phyloP scores from a whole-genome alignment of 2,329 filamentous ascomycete genomes.

The Ascomycota sp. region DNA sequence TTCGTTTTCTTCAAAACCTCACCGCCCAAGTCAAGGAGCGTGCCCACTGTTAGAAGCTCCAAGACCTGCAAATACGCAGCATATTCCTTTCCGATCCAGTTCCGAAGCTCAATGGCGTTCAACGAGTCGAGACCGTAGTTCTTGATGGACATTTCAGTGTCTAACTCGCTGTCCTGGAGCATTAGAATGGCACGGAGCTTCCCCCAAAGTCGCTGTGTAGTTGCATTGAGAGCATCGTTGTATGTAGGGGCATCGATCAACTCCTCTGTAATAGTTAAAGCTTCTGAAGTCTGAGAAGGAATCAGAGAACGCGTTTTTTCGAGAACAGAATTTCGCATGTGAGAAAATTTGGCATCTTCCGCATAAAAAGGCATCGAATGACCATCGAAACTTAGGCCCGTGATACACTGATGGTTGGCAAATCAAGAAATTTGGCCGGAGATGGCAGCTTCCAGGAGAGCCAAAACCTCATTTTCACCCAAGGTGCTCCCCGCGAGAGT shows the following conservation, averaged over 20 bases:
- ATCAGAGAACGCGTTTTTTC: conserved; percentile 4
- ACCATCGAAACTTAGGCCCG: conserved; percentile 25
- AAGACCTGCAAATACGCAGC: conserved; percentile 25
- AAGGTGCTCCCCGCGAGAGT: conserved; percentile 25
- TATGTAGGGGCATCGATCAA: conserved; percentile 2
- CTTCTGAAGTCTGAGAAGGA: conserved; percentile 1
- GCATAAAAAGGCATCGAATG: conserved; percentile 29
- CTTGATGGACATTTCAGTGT: conserved; percentile 5
- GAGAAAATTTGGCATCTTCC: conserved; percentile 29
- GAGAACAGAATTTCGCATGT: conserved; percentile 19
- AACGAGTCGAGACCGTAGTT: conserved; percentile 21
- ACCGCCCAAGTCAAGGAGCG: conserved; percentile 7
- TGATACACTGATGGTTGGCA: conserved; percentile 29
- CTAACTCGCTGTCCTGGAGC: conserved; percentile 6
- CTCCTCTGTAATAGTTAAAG: conserved; percentile 1
- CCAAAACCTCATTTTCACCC: conserved; percentile 29
- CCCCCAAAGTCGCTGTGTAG: conserved; percentile 6
- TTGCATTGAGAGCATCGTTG: conserved; percentile 8
- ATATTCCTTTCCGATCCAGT: conserved; percentile 24
- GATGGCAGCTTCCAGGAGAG: conserved; percentile 28
- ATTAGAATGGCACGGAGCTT: conserved; percentile 15
- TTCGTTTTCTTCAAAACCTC: conserved; percentile 8
- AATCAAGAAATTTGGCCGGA: conserved; percentile 17
- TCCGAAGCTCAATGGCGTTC: conserved; percentile 26
- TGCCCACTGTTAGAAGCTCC: conserved; percentile 29